A percentile compares a stretch with the other conserved stretches of the same genome.
Conservation (phyloP, 495 filamentous ascomycete species). For the Annulohypoxylon maeteangense region DNA sequence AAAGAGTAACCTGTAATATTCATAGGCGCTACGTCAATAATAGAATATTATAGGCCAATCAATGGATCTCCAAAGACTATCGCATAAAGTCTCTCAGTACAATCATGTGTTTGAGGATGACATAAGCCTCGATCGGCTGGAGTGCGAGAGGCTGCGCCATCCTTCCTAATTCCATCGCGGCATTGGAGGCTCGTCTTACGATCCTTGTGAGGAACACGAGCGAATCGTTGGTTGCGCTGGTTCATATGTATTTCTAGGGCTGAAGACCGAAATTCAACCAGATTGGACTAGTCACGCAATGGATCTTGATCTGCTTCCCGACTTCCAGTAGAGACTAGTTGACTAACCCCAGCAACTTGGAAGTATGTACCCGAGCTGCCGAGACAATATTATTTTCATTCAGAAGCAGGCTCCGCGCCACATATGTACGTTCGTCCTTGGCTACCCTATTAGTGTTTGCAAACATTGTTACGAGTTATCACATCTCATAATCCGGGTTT, state of each 20-base stretch:
- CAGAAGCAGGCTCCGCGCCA: background rate
- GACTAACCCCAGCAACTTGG: background rate
- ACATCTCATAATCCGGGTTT: background rate
- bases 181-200: background rate
- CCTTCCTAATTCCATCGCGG: conserved; percentile 3
- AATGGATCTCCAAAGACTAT: background rate
- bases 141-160: conserved; percentile 21
- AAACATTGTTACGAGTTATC: background rate
- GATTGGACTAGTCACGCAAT: background rate
- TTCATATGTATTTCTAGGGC: conserved; percentile 13
- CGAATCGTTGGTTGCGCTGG: background rate
- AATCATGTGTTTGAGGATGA: background rate
- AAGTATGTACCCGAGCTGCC: background rate
- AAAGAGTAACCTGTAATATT: conserved; percentile 10
- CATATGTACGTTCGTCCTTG: background rate
- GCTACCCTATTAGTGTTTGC: background rate
- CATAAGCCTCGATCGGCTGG: conserved; percentile 15
- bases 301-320: background rate
- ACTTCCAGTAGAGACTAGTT: background rate
- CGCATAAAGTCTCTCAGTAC: background rate
- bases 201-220: conserved; percentile 24
- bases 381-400: background rate
- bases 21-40: conserved; percentile 2
- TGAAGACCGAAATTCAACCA: conserved; percentile 4
- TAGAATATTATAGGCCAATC: background rate